Percentiles rank a stretch among this genome's conserved stretches.
Conservation (phyloP, 768 basidiomycete genomes). For the Imleria badia region DNA sequence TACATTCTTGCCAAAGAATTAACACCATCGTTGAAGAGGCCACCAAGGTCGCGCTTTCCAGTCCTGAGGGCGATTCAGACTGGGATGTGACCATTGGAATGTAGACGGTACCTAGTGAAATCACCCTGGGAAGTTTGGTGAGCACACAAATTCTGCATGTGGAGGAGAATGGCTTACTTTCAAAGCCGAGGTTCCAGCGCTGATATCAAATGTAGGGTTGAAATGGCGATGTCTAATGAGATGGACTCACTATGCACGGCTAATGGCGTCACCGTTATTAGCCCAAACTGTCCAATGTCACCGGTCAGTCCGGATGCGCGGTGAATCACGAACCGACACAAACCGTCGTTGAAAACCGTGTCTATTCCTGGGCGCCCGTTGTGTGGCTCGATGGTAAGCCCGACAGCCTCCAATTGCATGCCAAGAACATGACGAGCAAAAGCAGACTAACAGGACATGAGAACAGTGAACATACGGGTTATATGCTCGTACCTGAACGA, state of each 20-base stretch:
- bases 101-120: conserved; percentile 65
- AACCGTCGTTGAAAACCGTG: conserved; percentile 76
- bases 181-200: conserved; percentile 93
- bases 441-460: conserved; percentile 61
- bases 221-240: background rate
- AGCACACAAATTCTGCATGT: background rate
- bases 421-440: conserved; percentile 84
- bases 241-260: conserved; percentile 71
- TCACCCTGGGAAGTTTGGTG: conserved; percentile 56
- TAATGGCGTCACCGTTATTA: conserved; percentile 96
- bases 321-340: conserved; percentile 5
- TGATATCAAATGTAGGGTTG: conserved; percentile 32
- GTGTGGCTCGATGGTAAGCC: conserved; percentile 56
- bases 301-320: background rate
- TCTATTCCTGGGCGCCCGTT: conserved; percentile 62
- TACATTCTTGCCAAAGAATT: conserved; percentile 93
- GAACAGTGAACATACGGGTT: background rate
- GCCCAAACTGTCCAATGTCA: conserved; percentile 73
- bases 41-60: conserved; percentile 90
- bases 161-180: conserved; percentile 55
- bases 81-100: background rate
- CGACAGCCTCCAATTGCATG: conserved; percentile 71
- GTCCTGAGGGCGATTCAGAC: conserved; percentile 51
- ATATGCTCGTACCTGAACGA: conserved; percentile 65
- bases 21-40: conserved; percentile 92